Evolutionary conservation across 1,284 basidiomycete genomes (phyloP), one percentile per base, ranked within the genome.

Genomic region (Apiotrichum brassicae): DNA sequence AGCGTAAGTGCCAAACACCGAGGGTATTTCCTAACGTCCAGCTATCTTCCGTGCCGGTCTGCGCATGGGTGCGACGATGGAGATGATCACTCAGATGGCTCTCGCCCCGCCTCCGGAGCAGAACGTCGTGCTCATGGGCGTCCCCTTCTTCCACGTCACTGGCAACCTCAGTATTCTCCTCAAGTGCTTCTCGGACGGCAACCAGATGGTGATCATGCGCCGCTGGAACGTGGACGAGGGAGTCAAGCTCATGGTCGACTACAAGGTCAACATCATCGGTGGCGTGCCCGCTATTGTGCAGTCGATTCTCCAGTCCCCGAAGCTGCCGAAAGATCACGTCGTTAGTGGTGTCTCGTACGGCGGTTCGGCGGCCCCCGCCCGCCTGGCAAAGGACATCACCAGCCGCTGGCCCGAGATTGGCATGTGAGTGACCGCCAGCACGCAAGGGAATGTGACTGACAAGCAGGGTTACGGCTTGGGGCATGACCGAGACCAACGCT

Each of bases 401-500:
- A 50, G 24, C 23, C 36, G 57, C 50, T 68, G 61, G 59, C 69
- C 69, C 1, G 63, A 63, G 30, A 58, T 40, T 1, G 20, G 20
- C 9, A 26, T 46, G 39, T 45, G 26, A 40, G 48, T 41, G 26
- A 14, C 33, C 7, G 16, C n/a, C 33, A 6, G 23, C 28, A 8
- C 28, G 14, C 14, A 9, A 11, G 33, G 6, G 33, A 34, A 11
- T 18, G 11, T 18, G 16, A 16, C 33, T 34, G 33, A 34, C 33
- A 18, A 11, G 7, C 33, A 28, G 19, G 20, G 24, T 26, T 6
- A 11, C 35, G 7, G 22, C 18, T 14, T 71, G 69, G 47, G 69
- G 69, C 4, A 54, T 71, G 60, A 68, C 66, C 2, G 69, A 71
- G 57, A 70, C 66, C 6, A 71, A 70, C 26, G 69, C 68, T 1